Conservation (phyloP, 2,329 filamentous ascomycete genomes). For the Cladorrhinum sp. region DNA sequence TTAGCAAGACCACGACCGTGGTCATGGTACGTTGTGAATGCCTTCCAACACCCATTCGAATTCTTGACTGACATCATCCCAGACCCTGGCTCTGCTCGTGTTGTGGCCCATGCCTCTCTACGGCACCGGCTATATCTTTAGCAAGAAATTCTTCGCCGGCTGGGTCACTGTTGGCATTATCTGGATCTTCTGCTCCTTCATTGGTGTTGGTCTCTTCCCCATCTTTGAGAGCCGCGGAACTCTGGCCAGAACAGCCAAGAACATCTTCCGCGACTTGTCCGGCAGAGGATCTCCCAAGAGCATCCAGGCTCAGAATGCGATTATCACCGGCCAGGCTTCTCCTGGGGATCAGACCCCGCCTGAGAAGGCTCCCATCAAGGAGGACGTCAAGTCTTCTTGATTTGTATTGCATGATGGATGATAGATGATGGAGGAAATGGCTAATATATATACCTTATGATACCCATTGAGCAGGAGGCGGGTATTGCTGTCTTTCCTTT, state of each 20-base stretch:
- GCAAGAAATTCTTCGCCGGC: conserved; percentile 76
- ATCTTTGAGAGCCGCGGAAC: conserved; percentile 74
- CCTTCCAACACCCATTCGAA: neutral
- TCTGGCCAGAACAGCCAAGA: conserved; percentile 57
- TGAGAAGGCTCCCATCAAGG: conserved; percentile 25
- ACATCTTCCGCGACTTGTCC: conserved; percentile 60
- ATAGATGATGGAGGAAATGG: neutral
- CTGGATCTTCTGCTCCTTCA: conserved; percentile 72
- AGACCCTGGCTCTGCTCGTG: conserved; percentile 67
- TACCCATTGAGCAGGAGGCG: neutral
- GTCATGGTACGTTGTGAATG: conserved; percentile 29
- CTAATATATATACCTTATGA: neutral
- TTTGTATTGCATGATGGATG: neutral
- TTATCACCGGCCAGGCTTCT: conserved; percentile 18
- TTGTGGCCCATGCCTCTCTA: conserved; percentile 95
- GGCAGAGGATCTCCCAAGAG: conserved; percentile 37
- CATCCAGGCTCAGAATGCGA: conserved; percentile 29
- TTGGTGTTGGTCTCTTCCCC: conserved; percentile 77
- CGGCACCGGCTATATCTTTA: conserved; percentile 76
- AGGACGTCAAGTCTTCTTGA: conserved; percentile 13
- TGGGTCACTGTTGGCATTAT: conserved; percentile 76
- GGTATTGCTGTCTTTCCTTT: neutral
- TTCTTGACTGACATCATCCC: conserved; percentile 18
- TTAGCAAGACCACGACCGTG: conserved; percentile 33
- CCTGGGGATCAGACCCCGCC: conserved; percentile 28